Base-by-base conservation (phyloP, 2,329 filamentous ascomycete species). In the Neurospora sp. region DNA sequence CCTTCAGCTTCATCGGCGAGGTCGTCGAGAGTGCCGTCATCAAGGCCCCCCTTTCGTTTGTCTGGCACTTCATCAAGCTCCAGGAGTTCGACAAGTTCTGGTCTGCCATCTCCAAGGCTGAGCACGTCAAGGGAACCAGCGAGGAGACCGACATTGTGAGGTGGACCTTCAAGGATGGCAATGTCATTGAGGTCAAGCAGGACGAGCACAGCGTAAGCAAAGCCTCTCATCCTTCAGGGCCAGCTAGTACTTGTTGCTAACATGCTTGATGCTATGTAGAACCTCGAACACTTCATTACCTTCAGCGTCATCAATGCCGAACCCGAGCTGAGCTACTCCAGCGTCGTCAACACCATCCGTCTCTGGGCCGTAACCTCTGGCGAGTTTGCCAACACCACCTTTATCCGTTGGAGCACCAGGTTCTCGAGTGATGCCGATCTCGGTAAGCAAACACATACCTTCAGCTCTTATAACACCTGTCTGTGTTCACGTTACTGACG, bases 51-150 rank as follows among this genome's bases (percentile, higher is more conserved):
- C 85, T 91, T 78, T 84, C 85, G 76, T 80, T 86, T 74, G 89
- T 91, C 78, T 92, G 90, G 90, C 90, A 92, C 82, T 83, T 88
- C 76, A 89, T 92, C 86, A 92, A 92, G 84, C 87, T 92, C 46
- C 85, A 88, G 79, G 84, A 89, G 78, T 91, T 92, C 80, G 79
- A 81, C 82, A 84, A 86, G 76, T 92, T 90, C 83, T 91, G 89
- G 88, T 82, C 83, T 66, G 85, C 86, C 73, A 84, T 92, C 66
- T 82, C 84, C 73, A 85, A 84, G 77, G 87, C 85, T 78, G 87
- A 91, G 78, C 84, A 82, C 75, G 87, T 89, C 79, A 89, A 90
- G 82, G 88, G 87, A 68, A 79, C 84, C 15, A 86, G 83, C 67
- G 79, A 83, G n/a, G 89, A 91, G 80, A 87, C 89, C 66, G 89